Evolutionary conservation across 2,329 filamentous ascomycete species (phyloP).

Genomic region (Colletotrichum orchidophilum): DNA sequence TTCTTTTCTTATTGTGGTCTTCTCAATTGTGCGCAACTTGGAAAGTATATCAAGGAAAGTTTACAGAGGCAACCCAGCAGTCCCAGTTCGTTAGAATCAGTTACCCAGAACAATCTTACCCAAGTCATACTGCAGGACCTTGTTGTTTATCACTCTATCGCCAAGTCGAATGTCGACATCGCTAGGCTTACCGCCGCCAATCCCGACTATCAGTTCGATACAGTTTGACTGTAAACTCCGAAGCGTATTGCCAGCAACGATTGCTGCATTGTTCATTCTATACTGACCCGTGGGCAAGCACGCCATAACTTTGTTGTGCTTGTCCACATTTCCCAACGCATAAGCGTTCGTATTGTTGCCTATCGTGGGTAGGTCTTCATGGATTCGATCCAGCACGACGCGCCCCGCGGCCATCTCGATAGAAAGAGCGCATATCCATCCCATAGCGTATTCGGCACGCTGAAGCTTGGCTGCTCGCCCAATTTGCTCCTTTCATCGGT

Average conservation of each 20-base stretch:
- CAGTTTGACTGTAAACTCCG: slow-evolving; percentile 30
- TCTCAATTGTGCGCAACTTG: too few species aligned
- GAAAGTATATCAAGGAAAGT: too few species aligned
- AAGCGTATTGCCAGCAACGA: slow-evolving; percentile 30
- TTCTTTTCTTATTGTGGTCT: not conserved
- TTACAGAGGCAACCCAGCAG: fast-evolving
- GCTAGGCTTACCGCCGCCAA: slow-evolving; percentile 37
- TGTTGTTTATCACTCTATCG: slow-evolving; percentile 39
- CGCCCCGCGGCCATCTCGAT: slow-evolving; percentile 29
- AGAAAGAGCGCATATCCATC: slow-evolving; percentile 34
- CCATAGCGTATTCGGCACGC: slow-evolving; percentile 22
- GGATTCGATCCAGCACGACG: slow-evolving; percentile 32
- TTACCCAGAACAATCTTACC: slow-evolving; percentile 34
- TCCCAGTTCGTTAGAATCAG: slow-evolving; percentile 10
- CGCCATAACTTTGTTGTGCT: slow-evolving; percentile 41
- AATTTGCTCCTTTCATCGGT: not conserved
- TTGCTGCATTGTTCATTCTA: slow-evolving; percentile 37
- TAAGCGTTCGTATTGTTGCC: slow-evolving; percentile 39
- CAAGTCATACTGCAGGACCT: slow-evolving; percentile 40
- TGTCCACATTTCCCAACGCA: slow-evolving; percentile 32
- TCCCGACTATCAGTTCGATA: slow-evolving; percentile 37
- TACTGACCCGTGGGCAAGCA: slow-evolving; percentile 37
- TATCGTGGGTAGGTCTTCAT: not conserved
- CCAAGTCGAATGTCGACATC: slow-evolving; percentile 38
- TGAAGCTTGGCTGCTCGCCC: not conserved